phyloP scores from a whole-genome alignment of 1,284 basidiomycete genomes.

The Exsudoporus floridanus region DNA sequence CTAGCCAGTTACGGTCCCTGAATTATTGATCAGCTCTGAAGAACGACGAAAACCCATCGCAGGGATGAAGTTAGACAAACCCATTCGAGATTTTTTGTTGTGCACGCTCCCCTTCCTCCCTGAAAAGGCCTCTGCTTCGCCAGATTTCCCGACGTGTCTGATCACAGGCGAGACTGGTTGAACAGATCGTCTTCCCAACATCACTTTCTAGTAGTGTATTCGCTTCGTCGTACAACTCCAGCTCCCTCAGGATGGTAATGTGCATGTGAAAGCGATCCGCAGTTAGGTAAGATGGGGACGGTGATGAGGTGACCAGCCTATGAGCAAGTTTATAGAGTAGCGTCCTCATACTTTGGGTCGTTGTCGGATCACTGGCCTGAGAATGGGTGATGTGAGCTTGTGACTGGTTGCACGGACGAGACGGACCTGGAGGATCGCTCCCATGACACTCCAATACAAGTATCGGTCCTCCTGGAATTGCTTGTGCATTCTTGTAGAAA shows the following conservation, averaged over 20 bases:
- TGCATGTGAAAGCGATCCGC: conserved; percentile 79
- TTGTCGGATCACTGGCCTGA: conserved; percentile 64
- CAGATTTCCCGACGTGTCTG: conserved; percentile 72
- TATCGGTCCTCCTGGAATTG: conserved; percentile 77
- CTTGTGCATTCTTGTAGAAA: conserved; percentile 76
- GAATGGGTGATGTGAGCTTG: conserved; percentile 15
- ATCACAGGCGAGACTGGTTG: conserved; percentile 72
- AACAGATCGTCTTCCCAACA: conserved; percentile 62
- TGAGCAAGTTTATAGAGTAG: conserved; percentile 73
- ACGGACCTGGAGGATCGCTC: conserved; percentile 73
- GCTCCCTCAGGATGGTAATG: conserved; percentile 66
- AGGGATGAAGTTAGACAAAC: conserved; percentile 35
- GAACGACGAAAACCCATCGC: neutral
- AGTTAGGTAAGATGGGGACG: conserved; percentile 58
- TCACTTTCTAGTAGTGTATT: conserved; percentile 67
- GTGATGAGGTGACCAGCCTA: conserved; percentile 59
- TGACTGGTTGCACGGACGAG: neutral
- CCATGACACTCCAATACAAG: conserved; percentile 80
- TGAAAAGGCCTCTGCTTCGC: conserved; percentile 49
- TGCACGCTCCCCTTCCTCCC: conserved; percentile 61
- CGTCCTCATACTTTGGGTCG: conserved; percentile 58
- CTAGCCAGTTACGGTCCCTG: conserved; percentile 84
- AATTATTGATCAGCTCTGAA: conserved; percentile 10
- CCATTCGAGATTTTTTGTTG: conserved; percentile 55
- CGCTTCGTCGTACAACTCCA: conserved; percentile 68